Base-by-base conservation (phyloP, 495 filamentous ascomycete genomes). In the Cercophora newfieldiana region DNA sequence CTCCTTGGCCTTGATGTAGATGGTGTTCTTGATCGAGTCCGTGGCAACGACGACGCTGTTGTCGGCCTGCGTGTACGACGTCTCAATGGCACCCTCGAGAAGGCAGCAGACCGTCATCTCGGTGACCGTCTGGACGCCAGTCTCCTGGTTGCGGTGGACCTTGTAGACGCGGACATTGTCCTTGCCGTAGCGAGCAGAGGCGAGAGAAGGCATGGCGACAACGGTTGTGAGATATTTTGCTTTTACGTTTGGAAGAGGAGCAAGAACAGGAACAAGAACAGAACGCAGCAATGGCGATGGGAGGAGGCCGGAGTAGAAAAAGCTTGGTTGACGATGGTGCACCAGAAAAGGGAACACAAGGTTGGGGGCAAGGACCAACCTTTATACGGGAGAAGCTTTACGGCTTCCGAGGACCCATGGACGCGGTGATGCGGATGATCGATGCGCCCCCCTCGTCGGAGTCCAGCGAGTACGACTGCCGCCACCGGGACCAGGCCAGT, bases 81-180 rank as follows among this genome's bases (percentile, higher is more conserved):
- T 86, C 54, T 95, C 91, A 68, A 98, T 97, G 33, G 91, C 89
- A 59, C 95, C 95, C 80, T 97, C 91, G 3, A 99, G 83, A 19
- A 97, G 81, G 53, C 90, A 90, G 77, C 91, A 91, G 62, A 99
- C 91, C 51, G 94, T 97, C 91, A 96, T 96, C 77, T 99, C 95
- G 48, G 91, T 90, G 54, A 97, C 93, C 7, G 88, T 89, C 77
- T 99, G 95, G 3, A 84, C 81, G 30, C 88, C 87, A 14, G 91
- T 90, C 72, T 86, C 81, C 73, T 86, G 85, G 75, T 97, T 88
- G 63, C 86, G 85, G 69, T 95, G 84, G 72, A 97, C 92, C 80
- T 99, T 98, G 86, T 89, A 94, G 67, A 99, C 89, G 73, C 95
- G 93, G 83, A 99, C 90, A 83, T 99, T 98, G 86, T 97, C 94